Evolutionary conservation across 202 grass and related monocot genomes (phyloP).

Genomic region (Schoenoplectus tabernaemontani): DNA sequence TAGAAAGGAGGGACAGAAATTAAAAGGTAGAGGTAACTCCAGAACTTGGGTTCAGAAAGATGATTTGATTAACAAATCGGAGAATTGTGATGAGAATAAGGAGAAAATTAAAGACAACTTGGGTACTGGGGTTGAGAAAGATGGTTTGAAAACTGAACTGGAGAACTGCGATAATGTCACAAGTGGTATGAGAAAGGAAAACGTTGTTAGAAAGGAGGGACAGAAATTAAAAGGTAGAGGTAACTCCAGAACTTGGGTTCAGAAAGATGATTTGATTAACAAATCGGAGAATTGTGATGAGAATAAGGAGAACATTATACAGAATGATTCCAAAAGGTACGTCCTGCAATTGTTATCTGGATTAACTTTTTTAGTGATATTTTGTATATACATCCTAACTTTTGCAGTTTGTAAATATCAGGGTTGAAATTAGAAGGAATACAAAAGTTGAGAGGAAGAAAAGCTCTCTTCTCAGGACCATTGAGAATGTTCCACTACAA

Average conservation of each 20-base stretch:
- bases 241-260: background rate
- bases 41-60: background rate
- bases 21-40: background rate
- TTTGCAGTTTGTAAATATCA: constrained; percentile 3
- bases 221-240: background rate
- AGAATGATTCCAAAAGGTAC: constrained; percentile 28
- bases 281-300: constrained; percentile 20
- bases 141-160: background rate
- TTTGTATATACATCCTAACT: background rate
- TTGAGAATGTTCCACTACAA: constrained; percentile 17
- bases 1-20: background rate
- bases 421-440: constrained; percentile 12
- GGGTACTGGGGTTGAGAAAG: background rate
- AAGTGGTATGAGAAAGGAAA: background rate
- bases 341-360: background rate
- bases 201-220: background rate
- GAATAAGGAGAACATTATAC: constrained; percentile 48
- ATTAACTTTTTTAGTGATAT: background rate
- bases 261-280: constrained; percentile 3
- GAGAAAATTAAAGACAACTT: constrained; percentile 48
- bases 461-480: background rate
- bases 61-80: background rate
- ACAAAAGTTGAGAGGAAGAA: background rate
- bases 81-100: constrained; percentile 29
- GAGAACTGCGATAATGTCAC: background rate